Base-by-base conservation (phyloP, 2,329 filamentous ascomycete species). In the Alternaria atra region DNA sequence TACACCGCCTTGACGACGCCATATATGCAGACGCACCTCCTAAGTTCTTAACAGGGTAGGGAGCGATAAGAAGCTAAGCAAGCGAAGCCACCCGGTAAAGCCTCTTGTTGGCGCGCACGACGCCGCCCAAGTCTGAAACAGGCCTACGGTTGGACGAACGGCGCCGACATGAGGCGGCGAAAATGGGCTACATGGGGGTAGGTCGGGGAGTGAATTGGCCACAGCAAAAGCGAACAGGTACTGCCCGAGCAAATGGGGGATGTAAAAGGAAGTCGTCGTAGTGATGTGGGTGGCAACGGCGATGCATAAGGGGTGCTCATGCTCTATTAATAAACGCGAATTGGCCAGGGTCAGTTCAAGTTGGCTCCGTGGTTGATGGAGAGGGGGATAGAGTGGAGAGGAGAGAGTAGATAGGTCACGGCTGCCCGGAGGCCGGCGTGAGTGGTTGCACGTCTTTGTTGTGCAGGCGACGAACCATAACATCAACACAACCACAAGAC, bases 101-200 rank as follows among this genome's bases (percentile, higher is more conserved):
- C 59, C 55, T 43, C 52, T 61, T 32, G 51, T 64, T 64, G 66
- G 64, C 66, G 56, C 55, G 55, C 58, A 43, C 43, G 35, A 58
- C 35, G 44, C 39, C 17, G 54, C 63, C 53, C 52, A 44, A 50
- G 50, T 42, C 55, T 60, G 60, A 62, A 67, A 66, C 61, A 60
- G 58, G 53, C 35, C 61, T 20, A 59, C 56, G 60, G 67, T 64
- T 67, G 67, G 67, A 64, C 63, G 52, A 58, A 42, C 40, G 55
- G 44, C 32, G 66, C 64, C 57, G 56, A 59, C 47, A 48, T 55
- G 55, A 57, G 57, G 55, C 53, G 40, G 58, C 55, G 34, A 62
- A 56, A 50, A 55, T 48, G 48, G 44, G 27, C 42, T n/a, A 29
- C 50, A 44, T 52, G 32, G 20, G 52, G 47, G 43, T 51, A 37